Evolutionary conservation across 306 rosid genomes (phyloP).

Genomic region (Prunus mira): DNA sequence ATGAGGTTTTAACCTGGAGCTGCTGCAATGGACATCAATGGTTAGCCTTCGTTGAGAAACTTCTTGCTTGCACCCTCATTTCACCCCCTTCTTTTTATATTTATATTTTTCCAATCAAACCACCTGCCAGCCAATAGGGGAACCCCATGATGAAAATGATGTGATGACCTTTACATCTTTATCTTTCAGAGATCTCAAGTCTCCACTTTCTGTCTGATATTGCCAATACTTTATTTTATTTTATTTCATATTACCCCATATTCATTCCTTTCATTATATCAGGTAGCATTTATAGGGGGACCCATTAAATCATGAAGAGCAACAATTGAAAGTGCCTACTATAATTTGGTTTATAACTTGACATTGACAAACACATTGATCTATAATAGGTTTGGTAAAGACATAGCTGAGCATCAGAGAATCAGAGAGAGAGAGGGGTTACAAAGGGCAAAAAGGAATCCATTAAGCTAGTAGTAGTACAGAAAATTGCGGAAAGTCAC

Average conservation of each 20-base stretch:
- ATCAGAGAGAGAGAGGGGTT: background rate
- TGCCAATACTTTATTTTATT: background rate
- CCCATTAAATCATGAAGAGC: background rate
- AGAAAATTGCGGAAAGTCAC: slow-evolving; percentile 39
- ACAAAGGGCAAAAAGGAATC: slow-evolving; percentile 6
- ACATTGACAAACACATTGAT: background rate
- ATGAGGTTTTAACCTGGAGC: background rate
- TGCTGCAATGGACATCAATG: background rate
- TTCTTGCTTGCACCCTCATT: background rate
- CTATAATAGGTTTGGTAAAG: background rate
- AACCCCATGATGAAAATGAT: background rate
- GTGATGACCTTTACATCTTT: background rate
- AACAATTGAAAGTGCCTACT: background rate
- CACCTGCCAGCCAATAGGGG: background rate
- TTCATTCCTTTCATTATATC: background rate
- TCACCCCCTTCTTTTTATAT: background rate
- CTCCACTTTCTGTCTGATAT: background rate
- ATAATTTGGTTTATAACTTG: background rate
- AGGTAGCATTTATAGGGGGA: background rate
- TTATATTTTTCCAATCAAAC: background rate
- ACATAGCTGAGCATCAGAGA: background rate
- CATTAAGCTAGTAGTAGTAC: slow-evolving; percentile 29
- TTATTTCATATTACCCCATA: too few species aligned
- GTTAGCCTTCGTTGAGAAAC: background rate
- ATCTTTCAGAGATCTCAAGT: background rate